These are phyloP conservation scores for Ceratocystis huliohia DNA, from an alignment of 2,329 filamentous ascomycete species.

Conservation along the genomic window DNA sequence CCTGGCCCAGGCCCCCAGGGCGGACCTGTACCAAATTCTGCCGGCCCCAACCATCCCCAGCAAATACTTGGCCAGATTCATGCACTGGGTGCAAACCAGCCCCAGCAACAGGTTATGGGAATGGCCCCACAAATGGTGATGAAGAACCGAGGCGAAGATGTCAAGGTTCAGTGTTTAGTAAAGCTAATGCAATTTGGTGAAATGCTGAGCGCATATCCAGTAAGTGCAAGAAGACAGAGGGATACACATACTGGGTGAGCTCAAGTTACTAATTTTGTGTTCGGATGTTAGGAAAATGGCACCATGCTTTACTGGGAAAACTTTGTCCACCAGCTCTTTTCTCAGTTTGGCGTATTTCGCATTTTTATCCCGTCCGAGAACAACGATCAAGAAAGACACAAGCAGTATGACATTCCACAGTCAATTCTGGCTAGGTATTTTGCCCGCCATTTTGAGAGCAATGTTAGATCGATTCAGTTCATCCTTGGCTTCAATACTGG, in stretches of 20 bases:
- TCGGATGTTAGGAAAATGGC: conserved; percentile 42
- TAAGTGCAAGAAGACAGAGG: conserved; percentile 27
- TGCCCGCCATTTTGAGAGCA: conserved; percentile 75
- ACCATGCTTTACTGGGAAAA: conserved; percentile 65
- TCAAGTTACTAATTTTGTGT: conserved; percentile 30
- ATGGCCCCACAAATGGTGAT: conserved; percentile 1
- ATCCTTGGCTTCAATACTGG: conserved; percentile 50
- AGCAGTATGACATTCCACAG: conserved; percentile 75
- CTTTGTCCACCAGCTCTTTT: conserved; percentile 75
- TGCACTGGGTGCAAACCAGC: neutral
- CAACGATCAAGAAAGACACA: conserved; percentile 49
- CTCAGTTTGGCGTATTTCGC: conserved; percentile 61
- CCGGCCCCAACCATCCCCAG: conserved; percentile 11
- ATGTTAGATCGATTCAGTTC: conserved; percentile 74
- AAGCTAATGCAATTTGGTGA: conserved; percentile 52
- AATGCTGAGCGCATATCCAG: conserved; percentile 45
- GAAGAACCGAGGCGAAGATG: conserved; percentile 28
- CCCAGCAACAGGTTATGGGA: conserved; percentile 34
- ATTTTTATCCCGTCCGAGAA: conserved; percentile 50
- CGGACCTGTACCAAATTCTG: neutral
- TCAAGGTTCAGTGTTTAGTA: conserved; percentile 46
- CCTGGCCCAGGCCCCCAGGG: conserved; percentile 11
- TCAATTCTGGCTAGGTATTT: conserved; percentile 80
- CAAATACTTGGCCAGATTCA: conserved; percentile 8
- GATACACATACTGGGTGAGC: neutral